Base-by-base conservation (phyloP, 2,329 filamentous ascomycete genomes). In the Akanthomyces dipterigenus region DNA sequence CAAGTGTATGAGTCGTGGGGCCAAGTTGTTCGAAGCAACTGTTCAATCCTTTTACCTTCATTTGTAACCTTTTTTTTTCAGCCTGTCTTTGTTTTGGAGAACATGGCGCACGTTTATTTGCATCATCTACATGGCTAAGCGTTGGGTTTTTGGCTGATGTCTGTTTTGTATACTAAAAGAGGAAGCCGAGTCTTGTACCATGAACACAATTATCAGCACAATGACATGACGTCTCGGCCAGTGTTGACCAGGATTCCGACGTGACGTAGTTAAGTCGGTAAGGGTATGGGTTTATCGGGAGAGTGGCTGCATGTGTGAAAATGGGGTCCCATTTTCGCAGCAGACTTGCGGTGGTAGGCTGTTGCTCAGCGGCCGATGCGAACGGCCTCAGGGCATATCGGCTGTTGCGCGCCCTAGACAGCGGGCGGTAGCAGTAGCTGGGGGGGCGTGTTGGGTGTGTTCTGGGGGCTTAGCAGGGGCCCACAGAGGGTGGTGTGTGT, bases 111-210 rank as follows among this genome's bases (percentile, higher is more conserved):
- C 18, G 38, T 60, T 38, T 8, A 56, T 56, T 49, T 61, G 42
- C 42, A 50, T 38, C n/a, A 46, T 49, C 24, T 55, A 55, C 51
- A 61, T 61, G 16, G 60, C 60, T 50, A 20, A 51, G 60, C 54
- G 54, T 36, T 22, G 28, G 24, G 22, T 34, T 61, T 56, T 56
- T 56, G 51, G 43, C 43, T 61, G 55, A 34, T 16, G n/a, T 28
- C 40, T 55, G 20, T 31, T 56, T 56, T 61, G 59, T 61, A 61
- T 49, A 59, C 16, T 43, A 51, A n/a, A 59, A 57, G 43, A 14
- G 20, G 18, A 26, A 40, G 3, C 36, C 12, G 55, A 26, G 31
- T 48, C 31, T 46, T 46, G 54, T 43, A 46, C 28, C 11, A 55
- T 55, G n/a, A 34, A n/a, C 38, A 46, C 31, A 55, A 46, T 3